These are phyloP conservation scores for Chernovozyma aurita DNA, from an alignment of 1,139 yeast species.

Conservation along the genomic window DNA sequence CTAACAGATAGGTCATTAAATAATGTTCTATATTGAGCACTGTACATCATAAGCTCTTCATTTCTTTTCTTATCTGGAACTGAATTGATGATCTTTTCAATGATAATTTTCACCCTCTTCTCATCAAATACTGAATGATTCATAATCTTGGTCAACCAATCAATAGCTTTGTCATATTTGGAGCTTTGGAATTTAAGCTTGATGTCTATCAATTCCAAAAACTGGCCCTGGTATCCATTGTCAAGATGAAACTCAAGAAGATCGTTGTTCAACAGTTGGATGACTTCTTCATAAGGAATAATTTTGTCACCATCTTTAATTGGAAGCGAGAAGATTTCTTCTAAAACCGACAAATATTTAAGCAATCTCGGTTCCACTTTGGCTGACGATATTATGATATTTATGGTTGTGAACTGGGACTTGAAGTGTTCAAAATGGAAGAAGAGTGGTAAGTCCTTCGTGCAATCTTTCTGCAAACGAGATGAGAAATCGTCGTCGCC, in stretches of 20 bases:
- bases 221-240: conserved; percentile 56
- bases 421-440: conserved; percentile 76
- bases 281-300: conserved; percentile 70
- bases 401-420: conserved; percentile 76
- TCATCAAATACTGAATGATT: conserved; percentile 68
- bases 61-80: conserved; percentile 78
- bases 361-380: conserved; percentile 54
- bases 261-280: conserved; percentile 67
- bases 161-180: conserved; percentile 64
- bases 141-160: conserved; percentile 70
- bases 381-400: conserved; percentile 60
- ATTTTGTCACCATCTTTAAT: conserved; percentile 52
- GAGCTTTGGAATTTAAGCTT: conserved; percentile 57
- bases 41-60: conserved; percentile 68
- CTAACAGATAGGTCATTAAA: conserved; percentile 58
- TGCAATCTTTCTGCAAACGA: not conserved
- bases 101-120: conserved; percentile 60
- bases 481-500: not conserved
- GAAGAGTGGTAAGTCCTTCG: conserved; percentile 48
- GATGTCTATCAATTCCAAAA: conserved; percentile 61
- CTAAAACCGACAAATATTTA: conserved; percentile 64
- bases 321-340: conserved; percentile 67
- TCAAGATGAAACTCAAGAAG: conserved; percentile 56
- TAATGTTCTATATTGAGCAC: conserved; percentile 52
- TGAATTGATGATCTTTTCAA: conserved; percentile 72